A percentile compares a stretch with the other conserved stretches of the same genome.
These are phyloP conservation scores for Fusarium sp. DNA, from an alignment of 2,329 filamentous ascomycete genomes.

Conservation along the genomic window DNA sequence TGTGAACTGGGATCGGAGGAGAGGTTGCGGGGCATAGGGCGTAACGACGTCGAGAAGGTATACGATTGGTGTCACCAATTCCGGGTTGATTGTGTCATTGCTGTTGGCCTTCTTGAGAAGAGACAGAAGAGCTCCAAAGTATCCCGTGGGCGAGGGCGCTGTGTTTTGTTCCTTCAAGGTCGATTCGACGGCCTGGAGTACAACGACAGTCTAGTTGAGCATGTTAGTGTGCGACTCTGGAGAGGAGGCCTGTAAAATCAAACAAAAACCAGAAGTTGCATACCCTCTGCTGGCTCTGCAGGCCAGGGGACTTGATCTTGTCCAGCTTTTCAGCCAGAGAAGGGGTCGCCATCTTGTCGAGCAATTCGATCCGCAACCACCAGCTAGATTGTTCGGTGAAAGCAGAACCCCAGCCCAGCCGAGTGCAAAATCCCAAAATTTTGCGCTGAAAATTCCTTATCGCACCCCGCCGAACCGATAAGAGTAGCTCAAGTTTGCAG, in stretches of 20 bases:
- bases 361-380: slow-evolving; percentile 50
- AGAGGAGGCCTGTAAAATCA: neutral
- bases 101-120: slow-evolving; percentile 85
- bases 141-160: slow-evolving; percentile 87
- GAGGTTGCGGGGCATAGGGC: slow-evolving; percentile 84
- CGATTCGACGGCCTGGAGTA: slow-evolving; percentile 92
- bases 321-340: slow-evolving; percentile 89
- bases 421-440: slow-evolving; percentile 47
- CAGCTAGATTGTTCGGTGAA: slow-evolving; percentile 50
- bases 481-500: slow-evolving; percentile 29
- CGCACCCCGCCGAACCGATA: slow-evolving; percentile 49
- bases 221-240: slow-evolving; percentile 31
- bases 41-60: slow-evolving; percentile 97
- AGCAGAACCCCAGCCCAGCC: slow-evolving; percentile 39
- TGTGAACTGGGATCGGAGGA: slow-evolving; percentile 94
- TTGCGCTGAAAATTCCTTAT: slow-evolving; percentile 50
- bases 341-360: slow-evolving; percentile 63
- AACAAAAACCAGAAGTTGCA: slow-evolving; percentile 39
- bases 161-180: slow-evolving; percentile 91
- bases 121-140: slow-evolving; percentile 95
- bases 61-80: slow-evolving; percentile 87
- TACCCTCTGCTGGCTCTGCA: slow-evolving; percentile 96
- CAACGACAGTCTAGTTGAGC: slow-evolving; percentile 78
- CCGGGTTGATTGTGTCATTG: slow-evolving; percentile 81
- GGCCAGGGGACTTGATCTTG: slow-evolving; percentile 96